These are phyloP conservation scores for Pythium insidiosum DNA, from an alignment of 352 stramenopile species.

Conservation along the genomic window DNA sequence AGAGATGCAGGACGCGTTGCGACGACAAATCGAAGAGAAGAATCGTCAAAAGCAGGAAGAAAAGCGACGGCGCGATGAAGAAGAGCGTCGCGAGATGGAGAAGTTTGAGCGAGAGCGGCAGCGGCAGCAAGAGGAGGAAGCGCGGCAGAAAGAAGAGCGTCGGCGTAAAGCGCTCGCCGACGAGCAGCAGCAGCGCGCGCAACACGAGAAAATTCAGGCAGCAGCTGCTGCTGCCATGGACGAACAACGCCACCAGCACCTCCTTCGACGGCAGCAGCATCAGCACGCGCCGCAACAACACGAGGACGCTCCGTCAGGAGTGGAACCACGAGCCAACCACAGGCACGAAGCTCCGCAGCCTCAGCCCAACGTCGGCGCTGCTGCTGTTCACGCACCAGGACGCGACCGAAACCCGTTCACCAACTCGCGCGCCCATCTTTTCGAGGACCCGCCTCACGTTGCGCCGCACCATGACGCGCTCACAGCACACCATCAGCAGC, in stretches of 20 bases:
- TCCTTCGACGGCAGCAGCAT: not conserved
- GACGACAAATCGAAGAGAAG: conserved; percentile 59
- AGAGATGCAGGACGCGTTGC: conserved; percentile 41
- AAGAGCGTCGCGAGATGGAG: conserved; percentile 44
- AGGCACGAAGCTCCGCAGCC: not conserved
- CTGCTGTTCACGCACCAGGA: not conserved
- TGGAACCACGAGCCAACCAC: conserved; percentile 9
- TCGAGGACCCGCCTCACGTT: conserved; percentile 25
- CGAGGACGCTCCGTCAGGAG: no score
- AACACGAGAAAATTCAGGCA: conserved; percentile 21
- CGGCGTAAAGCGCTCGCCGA: conserved; percentile 27
- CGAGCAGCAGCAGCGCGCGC: conserved; percentile 26
- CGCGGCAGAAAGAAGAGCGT: conserved; percentile 36
- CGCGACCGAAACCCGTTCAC: conserved; percentile 32
- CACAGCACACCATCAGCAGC: not conserved
- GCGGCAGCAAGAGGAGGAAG: conserved; percentile 30
- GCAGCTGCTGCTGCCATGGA: conserved; percentile 20
- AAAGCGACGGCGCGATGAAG: conserved; percentile 42
- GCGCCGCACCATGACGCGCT: not conserved
- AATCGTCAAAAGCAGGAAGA: conserved; percentile 47
- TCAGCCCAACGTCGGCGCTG: not conserved
- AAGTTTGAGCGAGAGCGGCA: conserved; percentile 41
- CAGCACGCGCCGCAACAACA: no score
- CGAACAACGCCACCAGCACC: conserved; percentile 24
- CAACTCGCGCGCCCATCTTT: conserved; percentile 44